Evolutionary conservation across 2,329 filamentous ascomycete genomes (phyloP).

Genomic region (Macrophomina pseudophaseolina): DNA sequence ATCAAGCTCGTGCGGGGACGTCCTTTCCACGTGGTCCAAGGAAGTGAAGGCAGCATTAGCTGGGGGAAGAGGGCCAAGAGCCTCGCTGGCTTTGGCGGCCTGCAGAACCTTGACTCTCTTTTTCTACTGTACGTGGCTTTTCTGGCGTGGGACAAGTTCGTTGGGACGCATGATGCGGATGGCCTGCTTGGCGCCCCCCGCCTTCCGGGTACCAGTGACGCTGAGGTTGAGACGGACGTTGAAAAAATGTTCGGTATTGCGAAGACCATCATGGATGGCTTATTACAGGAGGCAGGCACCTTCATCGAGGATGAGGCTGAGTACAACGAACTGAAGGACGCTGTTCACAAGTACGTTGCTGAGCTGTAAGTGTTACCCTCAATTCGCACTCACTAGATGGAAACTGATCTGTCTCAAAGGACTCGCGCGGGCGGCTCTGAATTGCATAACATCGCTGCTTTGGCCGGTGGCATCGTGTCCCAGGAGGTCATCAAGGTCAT

Average conservation of each 20-base stretch:
- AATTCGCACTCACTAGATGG: too few relatives aligned
- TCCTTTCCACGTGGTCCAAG: constrained; percentile 55
- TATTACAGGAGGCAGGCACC: constrained; percentile 50
- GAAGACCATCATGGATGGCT: constrained; percentile 46
- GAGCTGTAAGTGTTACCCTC: constrained; percentile 48
- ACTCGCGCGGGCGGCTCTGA: constrained; percentile 78
- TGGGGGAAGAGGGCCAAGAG: constrained; percentile 56
- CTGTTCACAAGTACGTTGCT: constrained; percentile 43
- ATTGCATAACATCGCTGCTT: constrained; percentile 87
- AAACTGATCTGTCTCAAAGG: neutral
- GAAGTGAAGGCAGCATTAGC: constrained; percentile 47
- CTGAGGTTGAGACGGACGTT: constrained; percentile 42
- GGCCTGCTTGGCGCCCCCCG: constrained; percentile 40
- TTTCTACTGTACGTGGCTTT: constrained; percentile 58
- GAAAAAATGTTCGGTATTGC: constrained; percentile 51
- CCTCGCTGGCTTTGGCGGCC: constrained; percentile 22
- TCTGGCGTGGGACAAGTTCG: constrained; percentile 55
- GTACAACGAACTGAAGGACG: constrained; percentile 43
- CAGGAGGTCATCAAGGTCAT: constrained; percentile 94
- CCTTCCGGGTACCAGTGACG: constrained; percentile 43
- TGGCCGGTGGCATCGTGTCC: constrained; percentile 90
- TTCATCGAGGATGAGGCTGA: constrained; percentile 48
- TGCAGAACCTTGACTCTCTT: constrained; percentile 47
- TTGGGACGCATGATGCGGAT: constrained; percentile 47
- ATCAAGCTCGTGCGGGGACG: constrained; percentile 81